These are phyloP conservation scores for Protomyces macrosporus DNA, from an alignment of 1,139 yeast species.

Conservation along the genomic window DNA sequence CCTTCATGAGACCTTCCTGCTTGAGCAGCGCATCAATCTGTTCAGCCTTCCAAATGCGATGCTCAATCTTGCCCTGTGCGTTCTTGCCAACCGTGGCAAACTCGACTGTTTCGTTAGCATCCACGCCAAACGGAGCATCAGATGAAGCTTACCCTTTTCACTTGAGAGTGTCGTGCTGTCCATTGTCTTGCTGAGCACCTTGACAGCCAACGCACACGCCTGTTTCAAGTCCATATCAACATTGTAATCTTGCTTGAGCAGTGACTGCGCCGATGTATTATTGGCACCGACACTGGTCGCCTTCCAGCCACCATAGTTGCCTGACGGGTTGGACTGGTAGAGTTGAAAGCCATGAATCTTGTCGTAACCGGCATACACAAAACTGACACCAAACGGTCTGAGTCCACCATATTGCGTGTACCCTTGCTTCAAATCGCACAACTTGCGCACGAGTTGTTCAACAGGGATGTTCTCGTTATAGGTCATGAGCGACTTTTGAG, in stretches of 20 bases:
- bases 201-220: conserved; percentile 82
- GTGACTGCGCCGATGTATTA: conserved; percentile 91
- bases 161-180: conserved; percentile 79
- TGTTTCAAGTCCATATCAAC: conserved; percentile 71
- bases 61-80: conserved; percentile 50
- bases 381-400: conserved; percentile 96
- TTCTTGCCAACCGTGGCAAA: conserved; percentile 68
- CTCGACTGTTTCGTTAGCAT: conserved; percentile 48
- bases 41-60: conserved; percentile 71
- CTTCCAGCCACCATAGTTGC: conserved; percentile 97
- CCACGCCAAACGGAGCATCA: background rate
- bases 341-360: conserved; percentile 85
- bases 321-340: conserved; percentile 93
- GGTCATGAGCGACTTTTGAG: conserved; percentile 76
- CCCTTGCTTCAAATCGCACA: conserved; percentile 94
- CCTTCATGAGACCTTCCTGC: conserved; percentile 42
- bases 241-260: conserved; percentile 89
- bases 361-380: conserved; percentile 93
- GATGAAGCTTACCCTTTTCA: conserved; percentile 49
- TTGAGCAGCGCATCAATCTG: conserved; percentile 72
- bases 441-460: conserved; percentile 76
- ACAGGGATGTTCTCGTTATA: conserved; percentile 91
- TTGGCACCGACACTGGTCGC: conserved; percentile 97
- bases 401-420: conserved; percentile 96
- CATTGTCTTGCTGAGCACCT: conserved; percentile 89